Conservation (phyloP, 345 rosid genomes). For the Bruguiera sexangula region DNA sequence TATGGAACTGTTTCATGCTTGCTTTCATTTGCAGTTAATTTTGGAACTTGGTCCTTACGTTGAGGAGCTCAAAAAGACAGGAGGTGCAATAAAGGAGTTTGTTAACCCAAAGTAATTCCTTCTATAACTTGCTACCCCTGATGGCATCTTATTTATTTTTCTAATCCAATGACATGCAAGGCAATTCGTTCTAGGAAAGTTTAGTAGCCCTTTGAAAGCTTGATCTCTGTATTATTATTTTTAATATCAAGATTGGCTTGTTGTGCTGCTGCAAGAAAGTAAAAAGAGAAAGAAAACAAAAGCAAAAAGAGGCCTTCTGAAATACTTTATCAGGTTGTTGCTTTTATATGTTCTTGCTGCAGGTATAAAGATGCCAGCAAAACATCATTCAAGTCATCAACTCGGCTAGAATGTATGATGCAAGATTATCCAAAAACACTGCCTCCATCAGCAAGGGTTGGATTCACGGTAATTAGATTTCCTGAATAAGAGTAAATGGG, state of each 20-base stretch:
- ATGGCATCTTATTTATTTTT: not conserved
- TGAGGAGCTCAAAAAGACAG: conserved; percentile 84
- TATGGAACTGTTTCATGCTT: conserved; percentile 4
- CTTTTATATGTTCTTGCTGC: conserved; percentile 21
- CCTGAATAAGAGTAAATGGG: not conserved
- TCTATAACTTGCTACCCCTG: conserved; percentile 14
- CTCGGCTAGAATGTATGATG: conserved; percentile 98
- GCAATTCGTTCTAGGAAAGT: too few relatives aligned
- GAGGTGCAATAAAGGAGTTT: conserved; percentile 94
- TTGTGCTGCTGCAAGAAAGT: not conserved
- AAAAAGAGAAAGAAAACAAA: not conserved
- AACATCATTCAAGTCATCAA: conserved; percentile 82
- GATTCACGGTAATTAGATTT: conserved; percentile 66
- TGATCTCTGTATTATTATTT: not conserved
- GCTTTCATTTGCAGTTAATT: conserved; percentile 57
- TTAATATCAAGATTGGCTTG: not conserved
- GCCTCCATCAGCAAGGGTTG: conserved; percentile 82
- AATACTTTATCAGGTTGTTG: conserved; percentile 14
- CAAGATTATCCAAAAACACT: conserved; percentile 96
- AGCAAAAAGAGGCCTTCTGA: too few relatives aligned
- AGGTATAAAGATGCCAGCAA: conserved; percentile 93
- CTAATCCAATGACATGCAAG: too few relatives aligned
- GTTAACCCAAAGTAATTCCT: conserved; percentile 86
- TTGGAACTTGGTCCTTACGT: conserved; percentile 75
- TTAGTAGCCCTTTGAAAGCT: not conserved